Percentiles rank a stretch among this genome's conserved stretches.
phyloP scores from a whole-genome alignment of 2,329 filamentous ascomycete genomes.

The Alternaria sp. region DNA sequence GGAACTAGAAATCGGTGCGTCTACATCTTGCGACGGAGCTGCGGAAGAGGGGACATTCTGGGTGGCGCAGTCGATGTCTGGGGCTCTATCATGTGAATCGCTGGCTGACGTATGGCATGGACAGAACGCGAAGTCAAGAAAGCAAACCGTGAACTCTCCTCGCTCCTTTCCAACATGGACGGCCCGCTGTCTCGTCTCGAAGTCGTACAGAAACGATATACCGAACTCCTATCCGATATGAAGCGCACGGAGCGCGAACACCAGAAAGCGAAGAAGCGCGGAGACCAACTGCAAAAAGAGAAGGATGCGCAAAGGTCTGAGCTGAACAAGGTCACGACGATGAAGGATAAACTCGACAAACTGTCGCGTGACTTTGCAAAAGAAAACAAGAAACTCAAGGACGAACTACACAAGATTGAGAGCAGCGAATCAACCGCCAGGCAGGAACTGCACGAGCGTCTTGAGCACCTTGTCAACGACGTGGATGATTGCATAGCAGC shows the following conservation, averaged over 20 bases:
- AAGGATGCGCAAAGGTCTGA: constrained; percentile 90
- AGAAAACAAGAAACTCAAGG: constrained; percentile 98
- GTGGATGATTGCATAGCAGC: constrained; percentile 89
- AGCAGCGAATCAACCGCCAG: constrained; percentile 85
- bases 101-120: constrained; percentile 41
- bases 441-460: constrained; percentile 82
- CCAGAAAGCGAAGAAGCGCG: constrained; percentile 93
- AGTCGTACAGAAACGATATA: constrained; percentile 86
- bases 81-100: constrained; percentile 15
- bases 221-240: constrained; percentile 91
- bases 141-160: constrained; percentile 88
- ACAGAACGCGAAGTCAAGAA: constrained; percentile 93
- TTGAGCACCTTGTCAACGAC: constrained; percentile 80
- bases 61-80: constrained; percentile 17
- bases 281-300: constrained; percentile 94
- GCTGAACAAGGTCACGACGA: constrained; percentile 84
- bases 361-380: constrained; percentile 92
- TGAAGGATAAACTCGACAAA: constrained; percentile 98
- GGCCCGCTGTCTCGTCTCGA: constrained; percentile 92
- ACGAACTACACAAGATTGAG: constrained; percentile 85
- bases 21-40: constrained; percentile 15
- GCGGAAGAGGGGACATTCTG: constrained; percentile 8
- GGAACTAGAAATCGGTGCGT: constrained; percentile 88
- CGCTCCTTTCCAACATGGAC: constrained; percentile 86
- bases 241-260: constrained; percentile 94